These are phyloP conservation scores for Testicularia cyperi DNA, from an alignment of 1,284 basidiomycete species.

Conservation along the genomic window DNA sequence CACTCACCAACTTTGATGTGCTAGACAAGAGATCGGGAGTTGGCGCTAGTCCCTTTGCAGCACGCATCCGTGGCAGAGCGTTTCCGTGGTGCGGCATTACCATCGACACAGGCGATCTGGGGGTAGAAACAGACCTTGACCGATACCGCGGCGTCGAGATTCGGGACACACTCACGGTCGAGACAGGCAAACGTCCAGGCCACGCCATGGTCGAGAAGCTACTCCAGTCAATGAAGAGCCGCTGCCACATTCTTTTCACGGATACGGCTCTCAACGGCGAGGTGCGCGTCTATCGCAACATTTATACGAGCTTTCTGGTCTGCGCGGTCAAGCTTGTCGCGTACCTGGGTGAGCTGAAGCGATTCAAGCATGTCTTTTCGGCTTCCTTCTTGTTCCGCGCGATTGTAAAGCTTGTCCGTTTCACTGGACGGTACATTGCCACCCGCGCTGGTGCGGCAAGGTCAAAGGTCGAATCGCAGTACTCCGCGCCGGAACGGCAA, in stretches of 20 bases:
- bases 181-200: conserved; percentile 47
- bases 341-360: conserved; percentile 70
- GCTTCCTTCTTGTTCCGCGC: conserved; percentile 11
- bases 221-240: conserved; percentile 41
- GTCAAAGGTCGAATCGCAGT: conserved; percentile 1
- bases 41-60: conserved; percentile 22
- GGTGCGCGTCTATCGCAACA: conserved; percentile 72
- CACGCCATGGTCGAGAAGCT: conserved; percentile 50
- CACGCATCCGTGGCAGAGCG: conserved; percentile 39
- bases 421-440: conserved; percentile 21
- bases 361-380: conserved; percentile 43
- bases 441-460: conserved; percentile 9
- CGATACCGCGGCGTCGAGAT: conserved; percentile 46
- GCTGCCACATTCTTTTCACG: conserved; percentile 71
- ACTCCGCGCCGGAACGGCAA: not conserved
- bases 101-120: conserved; percentile 38
- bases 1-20: conserved; percentile 76
- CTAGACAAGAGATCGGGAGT: conserved; percentile 66
- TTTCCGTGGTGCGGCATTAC: conserved; percentile 58
- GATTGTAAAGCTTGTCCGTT: conserved; percentile 18
- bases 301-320: conserved; percentile 83
- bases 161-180: conserved; percentile 59
- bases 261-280: conserved; percentile 74
- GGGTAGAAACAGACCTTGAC: conserved; percentile 43
- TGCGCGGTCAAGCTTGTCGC: conserved; percentile 84